phyloP scores from a whole-genome alignment of 2,329 filamentous ascomycete species.

The Aspergillus neoniger region DNA sequence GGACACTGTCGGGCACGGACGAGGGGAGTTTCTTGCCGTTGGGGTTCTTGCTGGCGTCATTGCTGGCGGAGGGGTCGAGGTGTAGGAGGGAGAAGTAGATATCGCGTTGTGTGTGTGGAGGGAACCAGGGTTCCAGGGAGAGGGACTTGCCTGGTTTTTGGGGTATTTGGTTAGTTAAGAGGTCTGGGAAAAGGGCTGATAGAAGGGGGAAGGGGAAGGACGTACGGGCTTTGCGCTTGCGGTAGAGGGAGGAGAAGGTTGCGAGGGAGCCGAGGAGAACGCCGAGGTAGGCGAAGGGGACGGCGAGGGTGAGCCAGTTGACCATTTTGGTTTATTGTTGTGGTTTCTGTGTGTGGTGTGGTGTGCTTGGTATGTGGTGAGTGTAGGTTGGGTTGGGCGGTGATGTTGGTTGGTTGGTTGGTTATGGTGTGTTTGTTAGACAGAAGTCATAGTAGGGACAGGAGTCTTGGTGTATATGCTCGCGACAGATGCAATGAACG shows the following conservation, averaged over 20 bases:
- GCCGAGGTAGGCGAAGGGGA: slow-evolving; percentile 86
- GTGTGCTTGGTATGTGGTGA: slow-evolving; percentile 25
- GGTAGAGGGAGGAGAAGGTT: slow-evolving; percentile 90
- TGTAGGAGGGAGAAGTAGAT: slow-evolving; percentile 92
- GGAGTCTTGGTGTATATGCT: not conserved
- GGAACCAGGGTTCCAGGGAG: slow-evolving; percentile 92
- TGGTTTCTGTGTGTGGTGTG: not conserved
- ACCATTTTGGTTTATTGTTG: slow-evolving; percentile 43
- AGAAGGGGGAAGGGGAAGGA: slow-evolving; percentile 22
- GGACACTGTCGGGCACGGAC: slow-evolving; percentile 74
- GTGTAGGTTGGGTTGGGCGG: not conserved
- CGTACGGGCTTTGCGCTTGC: slow-evolving; percentile 83
- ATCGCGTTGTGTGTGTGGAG: slow-evolving; percentile 84
- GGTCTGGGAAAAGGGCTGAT: no score
- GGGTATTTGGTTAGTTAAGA: slow-evolving; percentile 20
- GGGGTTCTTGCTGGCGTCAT: slow-evolving; percentile 59
- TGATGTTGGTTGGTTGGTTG: not conserved
- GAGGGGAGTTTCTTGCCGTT: slow-evolving; percentile 41
- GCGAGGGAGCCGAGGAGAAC: slow-evolving; percentile 85
- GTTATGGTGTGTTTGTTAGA: not conserved
- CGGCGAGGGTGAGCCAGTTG: slow-evolving; percentile 80
- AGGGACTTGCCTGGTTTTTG: slow-evolving; percentile 68
- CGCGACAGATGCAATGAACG: not conserved
- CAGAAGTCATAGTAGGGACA: not conserved
- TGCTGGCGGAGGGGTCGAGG: slow-evolving; percentile 58